Base-by-base conservation (phyloP, 2,329 filamentous ascomycete species). In the Arthroderma uncinatum region DNA sequence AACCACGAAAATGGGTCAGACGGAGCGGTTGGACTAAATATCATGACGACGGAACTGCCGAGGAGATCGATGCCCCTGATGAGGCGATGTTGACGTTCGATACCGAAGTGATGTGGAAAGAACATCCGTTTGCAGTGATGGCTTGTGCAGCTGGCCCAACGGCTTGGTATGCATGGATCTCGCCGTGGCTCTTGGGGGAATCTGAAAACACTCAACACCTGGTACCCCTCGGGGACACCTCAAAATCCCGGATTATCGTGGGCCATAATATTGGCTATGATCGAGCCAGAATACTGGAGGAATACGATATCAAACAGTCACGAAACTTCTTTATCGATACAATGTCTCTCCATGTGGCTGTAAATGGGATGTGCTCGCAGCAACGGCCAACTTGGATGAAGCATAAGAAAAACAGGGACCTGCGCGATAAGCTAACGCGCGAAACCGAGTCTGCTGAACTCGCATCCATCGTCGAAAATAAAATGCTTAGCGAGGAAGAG, bases 361-460 rank as follows among this genome's bases (percentile, higher is more conserved):
- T 95, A 23, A 98, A 98, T 68, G 93, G 93, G 61, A 98, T 98
- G 93, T 98, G 93, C 72, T 97, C 93, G 21, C 85, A 87, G 62
- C 93, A 98, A 71, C 82, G 93, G 53, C 93, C 94, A 7, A 95
- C 89, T 0, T 98, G 93, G 93, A 90, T 96, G 85, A 94, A 89
- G 70, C 89, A 95, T 71, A 87, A 89, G 68, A 98, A 98, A 74
- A 89, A 86, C 62, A 81, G 86, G 58, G 92, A 97, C 67, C 66
- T 92, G 48, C 79, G 89, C 53, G 91, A 96, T 60, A 87, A 85
- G 66, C 83, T 92, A 52, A 82, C 87, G 4, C 84, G 78, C 53
- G 81, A 89, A 56, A 85, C 84, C 2, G 81, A 86, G 14, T 85
- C 85, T 56, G 74, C 82, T 5, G 87, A 93, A 62, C 72, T 96